Conservation (phyloP, 768 basidiomycete genomes). For the Baorangia bicolor region DNA sequence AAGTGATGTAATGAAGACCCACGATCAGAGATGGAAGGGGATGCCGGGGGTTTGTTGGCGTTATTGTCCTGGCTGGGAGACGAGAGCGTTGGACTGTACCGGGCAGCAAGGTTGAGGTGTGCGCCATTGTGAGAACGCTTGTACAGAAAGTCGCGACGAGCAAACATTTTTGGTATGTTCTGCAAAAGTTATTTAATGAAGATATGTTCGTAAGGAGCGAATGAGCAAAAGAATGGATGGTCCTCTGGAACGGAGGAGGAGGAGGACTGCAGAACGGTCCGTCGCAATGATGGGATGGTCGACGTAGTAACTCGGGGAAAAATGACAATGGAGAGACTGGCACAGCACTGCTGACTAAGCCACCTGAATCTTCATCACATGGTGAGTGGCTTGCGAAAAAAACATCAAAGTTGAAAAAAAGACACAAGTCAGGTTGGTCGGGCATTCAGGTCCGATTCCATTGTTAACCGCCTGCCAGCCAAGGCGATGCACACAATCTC, state of each 20-base stretch:
- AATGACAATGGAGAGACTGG: background rate
- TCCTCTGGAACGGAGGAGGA: background rate
- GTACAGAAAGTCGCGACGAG: slow-evolving; percentile 14
- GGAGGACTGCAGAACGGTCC: background rate
- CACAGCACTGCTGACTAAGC: slow-evolving; percentile 8
- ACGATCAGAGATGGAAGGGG: background rate
- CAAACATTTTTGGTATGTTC: slow-evolving; percentile 12
- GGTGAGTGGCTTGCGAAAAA: background rate
- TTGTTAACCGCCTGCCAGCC: background rate
- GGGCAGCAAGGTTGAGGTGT: slow-evolving; percentile 12
- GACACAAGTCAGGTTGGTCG: background rate
- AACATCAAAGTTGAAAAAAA: background rate
- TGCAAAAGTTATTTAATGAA: background rate
- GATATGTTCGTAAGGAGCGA: slow-evolving; percentile 25
- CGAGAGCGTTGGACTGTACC: background rate
- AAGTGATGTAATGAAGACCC: background rate
- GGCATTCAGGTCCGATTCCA: background rate
- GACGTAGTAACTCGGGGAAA: background rate
- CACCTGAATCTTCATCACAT: background rate
- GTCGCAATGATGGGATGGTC: background rate
- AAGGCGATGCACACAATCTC: background rate
- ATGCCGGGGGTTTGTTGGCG: too few relatives aligned
- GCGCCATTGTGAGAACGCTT: slow-evolving; percentile 12
- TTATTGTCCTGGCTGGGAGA: too few relatives aligned
- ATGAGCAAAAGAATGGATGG: slow-evolving; percentile 19